Conservation (phyloP, 1,284 basidiomycete species). For the Puccinia novopanici region DNA sequence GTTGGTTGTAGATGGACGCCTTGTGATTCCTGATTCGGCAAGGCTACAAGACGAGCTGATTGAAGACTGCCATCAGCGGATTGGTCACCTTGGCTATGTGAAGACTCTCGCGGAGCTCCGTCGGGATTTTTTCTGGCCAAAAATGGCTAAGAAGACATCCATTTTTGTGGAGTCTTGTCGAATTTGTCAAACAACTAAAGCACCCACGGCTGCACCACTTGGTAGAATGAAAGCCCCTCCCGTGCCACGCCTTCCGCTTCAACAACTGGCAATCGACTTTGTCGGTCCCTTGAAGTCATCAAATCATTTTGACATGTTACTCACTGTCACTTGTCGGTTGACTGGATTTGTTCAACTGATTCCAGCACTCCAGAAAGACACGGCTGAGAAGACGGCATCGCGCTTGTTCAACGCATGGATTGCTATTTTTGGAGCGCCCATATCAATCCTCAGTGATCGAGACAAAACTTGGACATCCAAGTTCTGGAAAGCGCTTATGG, state of each 20-base stretch:
- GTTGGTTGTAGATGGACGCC: slow-evolving; percentile 56
- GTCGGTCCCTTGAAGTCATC: background rate
- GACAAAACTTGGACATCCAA: slow-evolving; percentile 55
- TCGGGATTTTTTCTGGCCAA: slow-evolving; percentile 61
- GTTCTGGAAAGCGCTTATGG: slow-evolving; percentile 55
- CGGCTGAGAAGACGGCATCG: background rate
- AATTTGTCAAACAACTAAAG: slow-evolving; percentile 51
- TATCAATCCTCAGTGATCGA: slow-evolving; percentile 54
- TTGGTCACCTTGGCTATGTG: slow-evolving; percentile 61
- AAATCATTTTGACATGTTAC: background rate
- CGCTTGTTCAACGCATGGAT: background rate
- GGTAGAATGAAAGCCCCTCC: slow-evolving; percentile 45
- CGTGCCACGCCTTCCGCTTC: slow-evolving; percentile 16
- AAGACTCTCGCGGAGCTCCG: slow-evolving; percentile 59
- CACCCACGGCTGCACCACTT: background rate
- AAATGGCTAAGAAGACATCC: slow-evolving; percentile 56
- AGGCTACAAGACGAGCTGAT: slow-evolving; percentile 55
- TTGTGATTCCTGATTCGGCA: slow-evolving; percentile 58
- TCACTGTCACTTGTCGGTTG: background rate
- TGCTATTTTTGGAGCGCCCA: slow-evolving; percentile 51
- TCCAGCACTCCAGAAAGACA: background rate
- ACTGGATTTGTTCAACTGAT: background rate
- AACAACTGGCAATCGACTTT: slow-evolving; percentile 39
- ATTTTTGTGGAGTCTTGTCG: slow-evolving; percentile 20
- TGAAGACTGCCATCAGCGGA: slow-evolving; percentile 57